Conservation (phyloP, 2,329 filamentous ascomycete genomes). For the Calonectria montana region DNA sequence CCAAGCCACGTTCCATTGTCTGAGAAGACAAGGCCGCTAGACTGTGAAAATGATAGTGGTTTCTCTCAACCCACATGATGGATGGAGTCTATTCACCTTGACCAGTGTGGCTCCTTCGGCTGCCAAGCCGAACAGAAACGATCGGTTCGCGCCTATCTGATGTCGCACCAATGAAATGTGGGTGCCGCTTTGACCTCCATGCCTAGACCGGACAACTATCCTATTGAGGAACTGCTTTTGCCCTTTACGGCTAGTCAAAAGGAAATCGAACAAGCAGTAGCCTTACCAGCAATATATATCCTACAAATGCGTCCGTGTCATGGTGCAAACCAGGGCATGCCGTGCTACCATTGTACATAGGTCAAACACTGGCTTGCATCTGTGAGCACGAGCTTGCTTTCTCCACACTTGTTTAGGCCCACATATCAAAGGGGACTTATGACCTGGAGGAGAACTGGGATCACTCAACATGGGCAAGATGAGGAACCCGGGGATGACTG, state of each 20-base stretch:
- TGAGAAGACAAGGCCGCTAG: background rate
- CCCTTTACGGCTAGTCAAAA: background rate
- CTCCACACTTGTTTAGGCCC: background rate
- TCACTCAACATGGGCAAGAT: background rate
- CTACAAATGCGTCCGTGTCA: background rate
- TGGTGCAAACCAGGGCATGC: background rate
- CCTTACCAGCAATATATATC: background rate
- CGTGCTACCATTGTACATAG: background rate
- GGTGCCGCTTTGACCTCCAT: background rate
- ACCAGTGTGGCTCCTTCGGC: background rate
- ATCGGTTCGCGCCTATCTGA: background rate
- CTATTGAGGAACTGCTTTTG: background rate
- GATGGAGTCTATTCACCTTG: background rate
- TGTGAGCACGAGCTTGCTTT: background rate
- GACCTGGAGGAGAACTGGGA: background rate
- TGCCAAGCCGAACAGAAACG: background rate
- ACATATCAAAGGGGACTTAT: background rate
- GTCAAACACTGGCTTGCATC: background rate
- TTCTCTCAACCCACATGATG: background rate
- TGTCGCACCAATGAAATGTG: background rate
- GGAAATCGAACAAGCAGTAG: background rate
- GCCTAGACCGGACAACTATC: background rate
- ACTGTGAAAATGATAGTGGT: background rate
- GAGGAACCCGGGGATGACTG: background rate
- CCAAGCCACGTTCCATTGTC: background rate